A percentile compares a stretch with the other conserved stretches of the same genome.
Conservation (phyloP, 2,329 filamentous ascomycete genomes). For the Tolypocladium tundrense region DNA sequence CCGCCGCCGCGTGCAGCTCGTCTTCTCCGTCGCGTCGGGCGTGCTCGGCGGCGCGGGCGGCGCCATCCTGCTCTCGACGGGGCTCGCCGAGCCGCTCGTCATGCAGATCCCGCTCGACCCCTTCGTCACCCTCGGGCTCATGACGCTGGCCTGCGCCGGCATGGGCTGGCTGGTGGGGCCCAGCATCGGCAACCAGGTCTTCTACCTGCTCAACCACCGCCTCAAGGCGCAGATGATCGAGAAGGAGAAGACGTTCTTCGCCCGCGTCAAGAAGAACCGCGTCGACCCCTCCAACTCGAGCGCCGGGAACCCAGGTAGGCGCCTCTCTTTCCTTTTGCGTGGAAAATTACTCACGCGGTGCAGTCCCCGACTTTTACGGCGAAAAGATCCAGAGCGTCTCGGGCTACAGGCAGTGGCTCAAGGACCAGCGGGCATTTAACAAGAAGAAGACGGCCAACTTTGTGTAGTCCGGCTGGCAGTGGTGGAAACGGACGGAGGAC, state of each 20-base stretch:
- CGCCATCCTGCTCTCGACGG: slow-evolving; percentile 55
- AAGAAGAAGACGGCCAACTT: slow-evolving; percentile 74
- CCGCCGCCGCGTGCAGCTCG: slow-evolving; percentile 73
- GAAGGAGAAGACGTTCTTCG: slow-evolving; percentile 94
- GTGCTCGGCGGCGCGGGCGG: slow-evolving; percentile 51
- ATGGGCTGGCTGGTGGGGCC: slow-evolving; percentile 84
- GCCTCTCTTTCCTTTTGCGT: too few species aligned
- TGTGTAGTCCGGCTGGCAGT: slow-evolving; percentile 28
- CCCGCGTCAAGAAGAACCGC: slow-evolving; percentile 80
- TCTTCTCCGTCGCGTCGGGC: slow-evolving; percentile 60
- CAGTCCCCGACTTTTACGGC: slow-evolving; percentile 92
- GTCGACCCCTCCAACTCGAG: slow-evolving; percentile 86
- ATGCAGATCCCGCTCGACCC: slow-evolving; percentile 75
- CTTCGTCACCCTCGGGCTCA: slow-evolving; percentile 71
- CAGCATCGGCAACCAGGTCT: slow-evolving; percentile 67
- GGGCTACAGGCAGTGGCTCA: slow-evolving; percentile 90
- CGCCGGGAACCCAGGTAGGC: slow-evolving; percentile 68
- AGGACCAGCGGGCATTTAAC: slow-evolving; percentile 95
- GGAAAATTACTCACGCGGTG: slow-evolving; percentile 8
- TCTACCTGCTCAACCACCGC: slow-evolving; percentile 64
- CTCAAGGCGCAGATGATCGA: slow-evolving; percentile 63
- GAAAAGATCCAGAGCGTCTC: slow-evolving; percentile 94
- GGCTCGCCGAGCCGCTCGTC: slow-evolving; percentile 62
- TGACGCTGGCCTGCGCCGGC: slow-evolving; percentile 66
- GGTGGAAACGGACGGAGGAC: not conserved